A percentile compares a stretch with the other conserved stretches of the same genome.
Conservation (phyloP, 139 green algal species). For the Chlamydomonas incerta region DNA sequence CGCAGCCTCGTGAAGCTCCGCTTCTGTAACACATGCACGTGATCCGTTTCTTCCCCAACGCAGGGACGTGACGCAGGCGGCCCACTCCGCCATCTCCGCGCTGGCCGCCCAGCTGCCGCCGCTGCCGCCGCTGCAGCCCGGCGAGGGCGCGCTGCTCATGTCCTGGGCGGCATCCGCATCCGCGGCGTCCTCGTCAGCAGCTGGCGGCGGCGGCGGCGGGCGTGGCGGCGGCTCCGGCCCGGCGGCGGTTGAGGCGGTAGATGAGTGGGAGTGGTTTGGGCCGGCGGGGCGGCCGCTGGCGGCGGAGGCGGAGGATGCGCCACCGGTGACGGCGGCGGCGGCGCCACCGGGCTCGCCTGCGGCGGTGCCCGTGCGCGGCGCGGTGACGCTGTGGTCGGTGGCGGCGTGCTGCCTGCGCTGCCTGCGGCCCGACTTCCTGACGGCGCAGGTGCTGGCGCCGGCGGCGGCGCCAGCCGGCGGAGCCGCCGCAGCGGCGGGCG, state of each 20-base stretch:
- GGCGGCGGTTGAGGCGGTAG: too few relatives aligned
- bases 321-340: not conserved
- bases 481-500: not conserved
- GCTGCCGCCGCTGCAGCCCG: conserved; percentile 33
- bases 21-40: too few relatives aligned
- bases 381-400: conserved; percentile 23
- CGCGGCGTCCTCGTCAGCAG: not conserved
- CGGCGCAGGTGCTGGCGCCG: conserved; percentile 9
- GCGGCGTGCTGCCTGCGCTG: conserved; percentile 14
- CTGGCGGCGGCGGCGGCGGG: not conserved
- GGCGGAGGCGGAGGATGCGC: not conserved
- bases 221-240: not conserved
- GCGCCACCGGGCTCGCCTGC: not conserved
- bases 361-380: not conserved
- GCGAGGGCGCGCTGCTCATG: conserved; percentile 31
- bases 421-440: conserved; percentile 30
- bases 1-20: too few relatives aligned
- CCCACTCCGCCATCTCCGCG: conserved; percentile 16
- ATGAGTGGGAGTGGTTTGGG: conserved; percentile 8
- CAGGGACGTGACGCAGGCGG: conserved; percentile 29
- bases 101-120: conserved; percentile 14
- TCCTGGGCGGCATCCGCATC: not conserved
- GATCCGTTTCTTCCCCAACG: not conserved
- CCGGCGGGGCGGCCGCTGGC: conserved; percentile 14
- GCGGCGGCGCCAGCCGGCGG: not conserved